Percentiles rank a stretch among this genome's conserved stretches.
phyloP scores from a whole-genome alignment of 352 stramenopile genomes.

The Globisporangium abappressorium region DNA sequence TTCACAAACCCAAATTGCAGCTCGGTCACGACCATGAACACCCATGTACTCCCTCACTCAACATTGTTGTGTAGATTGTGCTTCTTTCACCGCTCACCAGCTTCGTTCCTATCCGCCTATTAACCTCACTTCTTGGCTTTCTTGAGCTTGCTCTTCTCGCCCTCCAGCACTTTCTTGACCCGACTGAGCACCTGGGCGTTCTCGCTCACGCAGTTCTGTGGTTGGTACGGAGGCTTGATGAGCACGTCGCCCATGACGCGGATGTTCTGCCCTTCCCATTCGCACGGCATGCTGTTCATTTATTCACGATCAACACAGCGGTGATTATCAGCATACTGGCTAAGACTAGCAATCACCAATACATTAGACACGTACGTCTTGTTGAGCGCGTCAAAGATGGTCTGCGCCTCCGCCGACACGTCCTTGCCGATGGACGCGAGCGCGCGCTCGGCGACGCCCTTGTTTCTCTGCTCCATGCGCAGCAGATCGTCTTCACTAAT shows the following conservation, averaged over 20 bases:
- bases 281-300: slow-evolving; percentile 69
- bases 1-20: neutral
- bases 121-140: slow-evolving; percentile 45
- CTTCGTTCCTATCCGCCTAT: slow-evolving; percentile 13
- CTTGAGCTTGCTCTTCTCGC: slow-evolving; percentile 72
- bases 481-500: slow-evolving; percentile 73
- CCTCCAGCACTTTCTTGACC: slow-evolving; percentile 85
- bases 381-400: slow-evolving; percentile 87
- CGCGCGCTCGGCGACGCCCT: slow-evolving; percentile 57
- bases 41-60: neutral
- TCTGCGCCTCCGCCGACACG: slow-evolving; percentile 65
- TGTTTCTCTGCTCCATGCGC: slow-evolving; percentile 76
- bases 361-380: slow-evolving; percentile 61
- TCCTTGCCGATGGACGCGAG: slow-evolving; percentile 80
- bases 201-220: slow-evolving; percentile 71
- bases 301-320: neutral
- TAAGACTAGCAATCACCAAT: neutral
- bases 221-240: slow-evolving; percentile 82
- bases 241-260: slow-evolving; percentile 83
- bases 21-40: neutral
- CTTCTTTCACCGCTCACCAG: neutral
- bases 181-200: slow-evolving; percentile 74
- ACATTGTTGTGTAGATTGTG: neutral
- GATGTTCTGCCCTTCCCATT: slow-evolving; percentile 82
- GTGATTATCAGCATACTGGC: neutral